A percentile compares a stretch with the other conserved stretches of the same genome.
Conservation (phyloP, 176 grass and related monocot genomes). For the Themeda triandra region DNA sequence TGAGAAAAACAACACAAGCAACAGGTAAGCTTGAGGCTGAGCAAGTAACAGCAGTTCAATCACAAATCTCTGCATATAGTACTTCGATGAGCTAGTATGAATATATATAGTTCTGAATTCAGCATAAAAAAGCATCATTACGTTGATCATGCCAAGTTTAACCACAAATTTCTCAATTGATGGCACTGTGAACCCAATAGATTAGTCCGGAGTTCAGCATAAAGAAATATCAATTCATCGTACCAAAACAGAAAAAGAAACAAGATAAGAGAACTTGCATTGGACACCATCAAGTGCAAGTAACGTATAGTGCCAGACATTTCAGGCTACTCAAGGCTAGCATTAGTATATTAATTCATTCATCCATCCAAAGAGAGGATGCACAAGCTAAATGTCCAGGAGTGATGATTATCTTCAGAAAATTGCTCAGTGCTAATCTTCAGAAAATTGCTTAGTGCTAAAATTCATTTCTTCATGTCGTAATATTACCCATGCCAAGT, state of each 20-base stretch:
- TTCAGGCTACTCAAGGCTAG: neutral
- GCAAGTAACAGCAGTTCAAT: neutral
- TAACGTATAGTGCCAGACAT: neutral
- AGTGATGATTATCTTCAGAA: neutral
- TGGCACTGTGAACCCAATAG: neutral
- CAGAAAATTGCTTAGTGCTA: too few species aligned
- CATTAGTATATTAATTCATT: neutral
- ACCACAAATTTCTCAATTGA: neutral
- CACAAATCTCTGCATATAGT: neutral
- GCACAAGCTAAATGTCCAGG: neutral
- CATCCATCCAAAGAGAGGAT: neutral
- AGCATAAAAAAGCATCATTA: too few species aligned
- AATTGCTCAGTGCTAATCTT: too few species aligned
- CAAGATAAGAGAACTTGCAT: neutral
- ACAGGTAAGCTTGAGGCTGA: neutral
- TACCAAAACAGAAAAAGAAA: neutral
- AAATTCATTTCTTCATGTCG: too few species aligned
- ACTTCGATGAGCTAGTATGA: neutral
- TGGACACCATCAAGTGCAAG: neutral
- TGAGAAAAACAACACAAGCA: conserved; percentile 14
- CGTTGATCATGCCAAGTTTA: too few species aligned
- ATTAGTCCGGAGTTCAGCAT: neutral
- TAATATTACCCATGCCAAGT: too few species aligned
- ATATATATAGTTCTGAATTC: too few species aligned
- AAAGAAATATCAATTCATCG: neutral